These are phyloP conservation scores for Panicum virgatum DNA, from an alignment of 202 grass and related monocot species.

Conservation along the genomic window DNA sequence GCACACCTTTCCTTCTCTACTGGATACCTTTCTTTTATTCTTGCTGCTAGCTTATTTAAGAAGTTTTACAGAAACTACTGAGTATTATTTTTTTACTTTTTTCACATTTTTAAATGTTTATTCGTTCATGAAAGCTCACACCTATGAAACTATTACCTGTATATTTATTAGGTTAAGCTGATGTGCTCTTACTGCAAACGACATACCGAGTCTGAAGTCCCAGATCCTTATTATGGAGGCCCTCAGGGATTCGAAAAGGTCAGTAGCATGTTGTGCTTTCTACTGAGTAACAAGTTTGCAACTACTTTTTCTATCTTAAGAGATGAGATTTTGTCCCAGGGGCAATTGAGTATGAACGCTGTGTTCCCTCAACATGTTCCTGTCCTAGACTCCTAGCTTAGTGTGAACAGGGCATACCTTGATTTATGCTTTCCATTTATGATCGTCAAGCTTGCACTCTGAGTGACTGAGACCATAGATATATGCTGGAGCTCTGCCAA, in stretches of 20 bases:
- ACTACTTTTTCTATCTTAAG: neutral
- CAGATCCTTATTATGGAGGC: conserved; percentile 97
- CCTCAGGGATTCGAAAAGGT: conserved; percentile 95
- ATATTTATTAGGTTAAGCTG: conserved; percentile 69
- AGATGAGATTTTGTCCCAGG: neutral
- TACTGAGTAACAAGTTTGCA: neutral
- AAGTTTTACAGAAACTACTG: neutral
- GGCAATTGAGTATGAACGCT: neutral
- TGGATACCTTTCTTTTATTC: neutral
- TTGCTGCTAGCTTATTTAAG: neutral
- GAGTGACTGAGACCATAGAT: neutral
- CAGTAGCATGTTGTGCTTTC: neutral
- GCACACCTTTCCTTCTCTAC: neutral
- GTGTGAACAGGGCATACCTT: neutral
- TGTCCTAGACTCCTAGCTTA: neutral
- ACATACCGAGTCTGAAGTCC: conserved; percentile 85
- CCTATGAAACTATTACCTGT: neutral
- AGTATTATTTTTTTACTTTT: conserved; percentile 17
- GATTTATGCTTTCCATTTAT: neutral
- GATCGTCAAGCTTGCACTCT: neutral
- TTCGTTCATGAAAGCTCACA: neutral
- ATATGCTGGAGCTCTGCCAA: conserved; percentile 13
- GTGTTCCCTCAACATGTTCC: conserved; percentile 5
- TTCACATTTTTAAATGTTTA: neutral
- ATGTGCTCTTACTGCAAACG: conserved; percentile 95